Evolutionary conservation across 495 filamentous ascomycete species (phyloP), one percentile per base, ranked within the genome.

Genomic region (Extremus antarcticus): DNA sequence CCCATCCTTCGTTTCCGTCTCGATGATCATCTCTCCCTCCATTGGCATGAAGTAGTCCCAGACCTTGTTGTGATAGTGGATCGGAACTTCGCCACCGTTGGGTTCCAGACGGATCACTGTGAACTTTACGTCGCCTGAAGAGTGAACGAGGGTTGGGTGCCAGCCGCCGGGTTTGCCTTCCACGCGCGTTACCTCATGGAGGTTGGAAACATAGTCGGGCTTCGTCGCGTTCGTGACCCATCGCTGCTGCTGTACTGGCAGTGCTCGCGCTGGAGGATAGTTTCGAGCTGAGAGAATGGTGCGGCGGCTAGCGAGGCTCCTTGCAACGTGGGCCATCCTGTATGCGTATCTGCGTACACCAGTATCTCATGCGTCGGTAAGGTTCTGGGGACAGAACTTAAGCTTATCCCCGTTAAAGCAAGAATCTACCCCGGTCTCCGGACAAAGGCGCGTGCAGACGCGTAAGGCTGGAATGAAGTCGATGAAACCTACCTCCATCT

Each of bases 131-230:
- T 54, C 39, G 21, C 51, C 51, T 10, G 51, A 54, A 17, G 51
- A 54, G 43, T 54, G 51, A 10, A 54, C 51, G 40, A 54, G 43
- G 19, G 51, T 47, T 23, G 51, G 51, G 51, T 54, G 51, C 51
- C 51, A 54, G n/a, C 39, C 39, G 22, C 51, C 51, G 39, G 51
- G 51, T 35, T 54, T 54, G 39, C 29, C 51, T 19, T 35, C 29
- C 3, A 54, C 51, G 39, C 40, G 51, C n/a, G 39, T 21, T 16
- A 38, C 51, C n/a, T 15, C 19, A n/a, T 43, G 40, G 1, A 54
- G 51, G 15, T 35, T 43, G 19, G 43, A 22, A 19, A 54, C 35
- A 25, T 43, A 54, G 43, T 54, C 43, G 9, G 51, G 51, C 32
- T 47, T 54, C 7, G 51, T 54, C 1, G 51, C 51, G 41, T 54